Conservation (phyloP, 306 rosid genomes). For the Urtica urens region DNA sequence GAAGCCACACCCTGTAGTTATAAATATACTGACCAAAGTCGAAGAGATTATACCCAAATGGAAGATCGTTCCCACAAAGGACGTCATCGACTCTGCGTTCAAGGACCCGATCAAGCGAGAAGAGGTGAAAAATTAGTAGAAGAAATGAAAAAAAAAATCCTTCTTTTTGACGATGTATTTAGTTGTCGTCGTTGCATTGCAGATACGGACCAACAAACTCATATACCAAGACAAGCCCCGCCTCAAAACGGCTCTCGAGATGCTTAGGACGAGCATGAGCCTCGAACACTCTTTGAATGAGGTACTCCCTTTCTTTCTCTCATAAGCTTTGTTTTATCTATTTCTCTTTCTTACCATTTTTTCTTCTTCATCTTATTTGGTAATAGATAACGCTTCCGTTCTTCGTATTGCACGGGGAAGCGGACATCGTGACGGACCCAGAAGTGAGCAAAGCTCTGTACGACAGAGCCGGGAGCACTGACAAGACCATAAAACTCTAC, state of each 20-base stretch:
- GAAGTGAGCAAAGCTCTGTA: slow-evolving; percentile 74
- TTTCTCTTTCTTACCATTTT: not conserved
- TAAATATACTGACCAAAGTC: slow-evolving; percentile 40
- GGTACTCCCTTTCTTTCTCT: slow-evolving; percentile 16
- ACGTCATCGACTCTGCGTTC: slow-evolving; percentile 61
- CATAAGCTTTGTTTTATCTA: not conserved
- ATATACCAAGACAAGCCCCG: slow-evolving; percentile 83
- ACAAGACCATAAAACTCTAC: slow-evolving; percentile 63
- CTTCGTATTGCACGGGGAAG: slow-evolving; percentile 75
- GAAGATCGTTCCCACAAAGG: slow-evolving; percentile 79
- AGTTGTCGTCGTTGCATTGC: slow-evolving; percentile 7
- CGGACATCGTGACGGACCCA: slow-evolving; percentile 89
- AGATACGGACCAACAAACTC: slow-evolving; percentile 72
- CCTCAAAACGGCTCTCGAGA: slow-evolving; percentile 71
- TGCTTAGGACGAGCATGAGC: slow-evolving; percentile 58
- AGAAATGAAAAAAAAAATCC: not conserved
- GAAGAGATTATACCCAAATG: slow-evolving; percentile 68
- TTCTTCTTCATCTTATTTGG: not conserved
- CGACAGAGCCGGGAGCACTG: slow-evolving; percentile 54
- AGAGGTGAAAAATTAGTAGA: slow-evolving; percentile 23
- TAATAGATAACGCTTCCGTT: slow-evolving; percentile 70
- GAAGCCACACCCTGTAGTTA: slow-evolving; percentile 59
- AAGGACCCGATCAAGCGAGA: slow-evolving; percentile 61
- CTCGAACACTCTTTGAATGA: slow-evolving; percentile 48
- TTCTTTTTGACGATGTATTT: not conserved